Base-by-base conservation (phyloP, 2,329 filamentous ascomycete species). In the Diaporthe sp. region DNA sequence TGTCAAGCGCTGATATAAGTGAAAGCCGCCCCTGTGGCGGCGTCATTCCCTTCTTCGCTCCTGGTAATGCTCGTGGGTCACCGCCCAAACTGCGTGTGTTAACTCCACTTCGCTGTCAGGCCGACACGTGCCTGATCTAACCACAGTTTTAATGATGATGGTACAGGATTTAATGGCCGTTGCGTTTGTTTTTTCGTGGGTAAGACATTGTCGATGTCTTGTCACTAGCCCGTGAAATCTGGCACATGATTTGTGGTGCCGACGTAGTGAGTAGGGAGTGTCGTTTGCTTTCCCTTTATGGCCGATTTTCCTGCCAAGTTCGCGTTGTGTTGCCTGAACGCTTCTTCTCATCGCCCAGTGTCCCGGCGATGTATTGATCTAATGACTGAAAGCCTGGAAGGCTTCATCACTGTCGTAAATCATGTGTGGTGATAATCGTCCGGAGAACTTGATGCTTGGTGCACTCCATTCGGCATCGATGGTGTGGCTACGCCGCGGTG, bases 391-490 rank as follows among this genome's bases (percentile, higher is more conserved):
- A 63, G 30, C 44, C 55, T n/a, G 39, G 35, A n/a, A 3, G 50
- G 15, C 42, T 58, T 47, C 44, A 39, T 70, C 25, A 37, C 50
- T 25, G 58, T 63, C 42, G 35, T 12, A 12, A 25, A 13, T 81
- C 75, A 79, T 65, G 70, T 76, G 61, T 78, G 77, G 66, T 73
- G 75, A 47, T 79, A 77, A 19, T 77, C 76, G 70, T 73, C 76
- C 4, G 73, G 59, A 30, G 73, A 69, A 19, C 61, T 65, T 25
- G 61, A 69, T 22, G 63, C 35, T 3, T 58, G 42, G 27, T 58
- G 70, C 35, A 80, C 76, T 17, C 79, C 79, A 70, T 81, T 80
- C 32, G 80, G 77, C 71, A 82, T 72, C 2, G 78, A 70, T 22
- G 79, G 76, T 4, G 78, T 75, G 27, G 44, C 61, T 6, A 27